Conservation (phyloP, 228 moss, liverwort and hornwort genomes). For the Sphagnum magellanicum region DNA sequence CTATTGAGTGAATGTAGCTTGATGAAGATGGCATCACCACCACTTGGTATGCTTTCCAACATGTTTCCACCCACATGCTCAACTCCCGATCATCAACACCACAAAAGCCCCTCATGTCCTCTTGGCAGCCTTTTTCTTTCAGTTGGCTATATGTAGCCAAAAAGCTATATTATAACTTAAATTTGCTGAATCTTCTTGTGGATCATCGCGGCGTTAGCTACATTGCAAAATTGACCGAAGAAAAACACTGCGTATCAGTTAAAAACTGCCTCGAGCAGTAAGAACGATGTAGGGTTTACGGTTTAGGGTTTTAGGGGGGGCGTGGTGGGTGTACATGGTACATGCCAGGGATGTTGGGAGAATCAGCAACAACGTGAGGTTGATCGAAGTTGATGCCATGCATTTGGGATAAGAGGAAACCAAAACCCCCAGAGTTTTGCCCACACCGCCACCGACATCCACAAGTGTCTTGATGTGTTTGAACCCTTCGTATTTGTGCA, state of each 20-base stretch:
- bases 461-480: slow-evolving; percentile 20
- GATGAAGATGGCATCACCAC: slow-evolving; percentile 15
- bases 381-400: slow-evolving; percentile 45
- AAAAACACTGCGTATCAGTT: not conserved
- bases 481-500: slow-evolving; percentile 19
- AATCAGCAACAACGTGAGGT: slow-evolving; percentile 15
- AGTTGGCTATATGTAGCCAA: not conserved
- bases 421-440: slow-evolving; percentile 20
- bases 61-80: slow-evolving; percentile 18
- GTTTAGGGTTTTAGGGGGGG: not conserved
- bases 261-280: not conserved
- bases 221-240: not conserved
- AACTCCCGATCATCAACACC: slow-evolving; percentile 9
- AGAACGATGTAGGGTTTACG: not conserved
- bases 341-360: slow-evolving; percentile 3
- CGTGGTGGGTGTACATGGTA: not conserved
- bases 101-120: not conserved
- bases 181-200: too few species aligned
- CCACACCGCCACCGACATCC: slow-evolving; percentile 47
- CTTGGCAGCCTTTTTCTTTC: too few species aligned
- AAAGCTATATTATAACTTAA: not conserved
- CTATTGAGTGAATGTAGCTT: slow-evolving; percentile 14
- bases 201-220: too few species aligned
- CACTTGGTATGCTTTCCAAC: slow-evolving; percentile 13
- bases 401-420: slow-evolving; percentile 24